These are phyloP conservation scores for Cyathus striatus DNA, from an alignment of 768 basidiomycete species.

Conservation along the genomic window DNA sequence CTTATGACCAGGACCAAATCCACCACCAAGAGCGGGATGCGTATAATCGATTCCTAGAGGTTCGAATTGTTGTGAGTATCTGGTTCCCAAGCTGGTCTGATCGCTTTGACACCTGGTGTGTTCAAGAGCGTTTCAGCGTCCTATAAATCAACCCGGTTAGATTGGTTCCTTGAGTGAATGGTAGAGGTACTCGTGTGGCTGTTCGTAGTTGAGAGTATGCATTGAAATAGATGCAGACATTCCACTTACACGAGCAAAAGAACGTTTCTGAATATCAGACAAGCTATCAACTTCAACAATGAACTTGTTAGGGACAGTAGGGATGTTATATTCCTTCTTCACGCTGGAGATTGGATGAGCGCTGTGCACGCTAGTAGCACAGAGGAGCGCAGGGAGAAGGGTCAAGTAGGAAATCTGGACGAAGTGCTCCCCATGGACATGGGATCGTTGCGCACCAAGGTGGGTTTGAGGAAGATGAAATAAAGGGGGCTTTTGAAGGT, in stretches of 20 bases:
- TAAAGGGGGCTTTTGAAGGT: too few species aligned
- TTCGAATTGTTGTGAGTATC: conserved; percentile 35
- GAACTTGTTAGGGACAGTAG: conserved; percentile 43
- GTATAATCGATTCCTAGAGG: conserved; percentile 52
- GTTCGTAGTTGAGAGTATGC: background rate
- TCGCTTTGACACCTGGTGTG: conserved; percentile 48
- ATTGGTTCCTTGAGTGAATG: conserved; percentile 34
- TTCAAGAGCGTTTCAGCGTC: conserved; percentile 39
- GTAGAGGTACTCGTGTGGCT: conserved; percentile 53
- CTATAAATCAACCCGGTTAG: conserved; percentile 26
- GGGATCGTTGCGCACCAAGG: too few species aligned
- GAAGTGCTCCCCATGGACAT: too few species aligned
- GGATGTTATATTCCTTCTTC: conserved; percentile 28
- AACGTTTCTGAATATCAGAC: conserved; percentile 31
- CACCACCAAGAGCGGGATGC: conserved; percentile 49
- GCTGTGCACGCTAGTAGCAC: too few species aligned
- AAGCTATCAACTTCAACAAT: conserved; percentile 50
- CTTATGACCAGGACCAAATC: conserved; percentile 49
- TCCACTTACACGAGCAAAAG: conserved; percentile 19
- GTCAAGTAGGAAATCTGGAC: too few species aligned
- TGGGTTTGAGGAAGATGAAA: too few species aligned
- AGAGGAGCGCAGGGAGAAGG: too few species aligned
- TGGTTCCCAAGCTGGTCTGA: conserved; percentile 47
- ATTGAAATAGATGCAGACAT: background rate
- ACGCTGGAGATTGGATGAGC: conserved; percentile 33